Base-by-base conservation (phyloP, 345 rosid species). In the Cardamine occulta region DNA sequence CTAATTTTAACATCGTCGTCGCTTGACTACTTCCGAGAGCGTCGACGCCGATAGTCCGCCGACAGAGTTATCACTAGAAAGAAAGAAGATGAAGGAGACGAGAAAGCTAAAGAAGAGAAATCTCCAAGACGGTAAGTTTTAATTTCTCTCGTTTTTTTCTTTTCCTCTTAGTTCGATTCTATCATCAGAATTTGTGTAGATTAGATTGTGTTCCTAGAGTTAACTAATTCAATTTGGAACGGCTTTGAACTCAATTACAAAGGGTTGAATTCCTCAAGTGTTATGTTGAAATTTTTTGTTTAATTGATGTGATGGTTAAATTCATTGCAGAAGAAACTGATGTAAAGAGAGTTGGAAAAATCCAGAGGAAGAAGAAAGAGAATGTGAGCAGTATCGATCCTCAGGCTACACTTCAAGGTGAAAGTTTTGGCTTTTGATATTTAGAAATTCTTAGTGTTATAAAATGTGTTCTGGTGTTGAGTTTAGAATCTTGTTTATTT, bases 291-390 rank as follows among this genome's bases (percentile, higher is more conserved):
- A 2, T 34, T 34, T 8, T 8, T 34, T 32, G 35, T 29, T 23
- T 42, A 69, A 24, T 19, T 53, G 69, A 69, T 18, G 55, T 35
- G 12, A 11, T 1, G 1, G n/a, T 2, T 40, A 24, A 65, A 52
- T 2, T 29, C 26, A 61, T 39, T 15, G 72, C 32, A 47, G 75
- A 17, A 48, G 53, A 54, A n/a, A 26, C 57, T 70, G 65, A 28
- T 59, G 47, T 7, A 1, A 9, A 54, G 49, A 52, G 71, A 21
- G 66, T 19, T 53, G 48, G 14, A 0, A 64, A 64, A 61, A 29
- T 56, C 3, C 68, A 61, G 71, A 79, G 56, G 81, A 79, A 61
- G 52, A 79, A 45, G 66, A 74, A 74, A 44, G 78, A 24, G 51
- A 60, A 51, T 49, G 48, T 55, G 39, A 66, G 34, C 48, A 52